Base-by-base conservation (phyloP, 441 rosid species). In the Flueggea neowawraea region DNA sequence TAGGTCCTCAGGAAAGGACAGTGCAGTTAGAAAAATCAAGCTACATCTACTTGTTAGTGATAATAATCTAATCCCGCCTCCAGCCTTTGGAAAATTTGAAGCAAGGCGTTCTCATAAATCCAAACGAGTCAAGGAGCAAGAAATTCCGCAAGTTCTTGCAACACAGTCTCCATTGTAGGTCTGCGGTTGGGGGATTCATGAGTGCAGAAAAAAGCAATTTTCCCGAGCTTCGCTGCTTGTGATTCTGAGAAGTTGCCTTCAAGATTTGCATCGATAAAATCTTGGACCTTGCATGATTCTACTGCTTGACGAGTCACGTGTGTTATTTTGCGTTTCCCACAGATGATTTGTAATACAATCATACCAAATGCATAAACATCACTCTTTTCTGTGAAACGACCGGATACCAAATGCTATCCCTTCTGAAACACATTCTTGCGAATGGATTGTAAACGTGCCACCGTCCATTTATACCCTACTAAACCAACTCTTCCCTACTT, bases 311-410 rank as follows among this genome's bases (percentile, higher is more conserved):
- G 76, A 56, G 69, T 68, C 68, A 76, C 69, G 14, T 71, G 80
- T 16, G 82, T 70, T 65, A 89, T 65, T 57, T 75, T 79, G 59
- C 81, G 66, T 71, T 89, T 95, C 45, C 99, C 99, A 9, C 85
- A 77, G 43, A 95, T 84, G 69, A 91, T 80, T 72, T 95, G 97
- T 12, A 89, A 68, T 14, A 84, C 57, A 4, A 91, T 80, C 76
- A 82, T 75, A 28, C 99, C 99, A 62, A 89, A 91, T 16, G 97
- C 96, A 54, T 84, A 91, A 5, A 95, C 78, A 13, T 95, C 99
- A 7, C 90, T 89, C 80, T 87, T 89, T 71, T 95, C 97, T 3
- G 96, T 95, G 76, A 95, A 91, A 45, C 87, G 86, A 43, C 99
- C 99, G n/a, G n/a, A n/a, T n/a, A n/a, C n/a, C n/a, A n/a, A n/a